Percentiles rank a stretch among this genome's conserved stretches.
phyloP scores from a whole-genome alignment of 768 basidiomycete species.

The Collybia mongolica region DNA sequence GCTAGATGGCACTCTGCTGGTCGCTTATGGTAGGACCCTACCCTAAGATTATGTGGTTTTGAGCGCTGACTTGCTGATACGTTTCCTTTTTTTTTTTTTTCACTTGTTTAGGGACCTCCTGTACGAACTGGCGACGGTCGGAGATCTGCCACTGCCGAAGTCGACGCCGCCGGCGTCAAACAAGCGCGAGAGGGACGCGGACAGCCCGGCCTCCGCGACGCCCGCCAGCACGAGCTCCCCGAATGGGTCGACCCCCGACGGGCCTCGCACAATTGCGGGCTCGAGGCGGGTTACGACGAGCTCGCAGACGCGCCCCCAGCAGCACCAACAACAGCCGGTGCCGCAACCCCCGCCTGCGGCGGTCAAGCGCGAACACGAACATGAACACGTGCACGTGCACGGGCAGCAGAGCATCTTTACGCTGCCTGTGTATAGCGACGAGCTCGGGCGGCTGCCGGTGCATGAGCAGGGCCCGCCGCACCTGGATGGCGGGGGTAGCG shows the following conservation, averaged over 20 bases:
- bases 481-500: too few species aligned
- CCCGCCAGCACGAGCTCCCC: constrained; percentile 4
- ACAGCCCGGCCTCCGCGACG: constrained; percentile 36
- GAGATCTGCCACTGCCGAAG: constrained; percentile 67
- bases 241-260: constrained; percentile 8
- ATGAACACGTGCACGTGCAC: too few species aligned
- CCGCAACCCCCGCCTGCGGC: constrained; percentile 1
- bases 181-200: constrained; percentile 66
- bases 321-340: not conserved
- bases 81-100: too few species aligned
- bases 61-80: too few species aligned
- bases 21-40: constrained; percentile 36
- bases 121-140: constrained; percentile 69
- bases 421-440: constrained; percentile 61
- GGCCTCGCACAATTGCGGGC: constrained; percentile 35
- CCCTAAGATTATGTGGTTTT: too few species aligned
- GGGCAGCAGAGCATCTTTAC: constrained; percentile 15
- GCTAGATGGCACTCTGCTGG: constrained; percentile 42
- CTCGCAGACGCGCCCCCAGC: not conserved
- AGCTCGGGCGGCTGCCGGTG: constrained; percentile 53
- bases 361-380: not conserved
- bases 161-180: constrained; percentile 45
- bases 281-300: constrained; percentile 26
- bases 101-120: constrained; percentile 68
- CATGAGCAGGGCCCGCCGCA: constrained; percentile 23